Conservation (phyloP, 2,329 filamentous ascomycete genomes). For the Colletotrichum falcatum region DNA sequence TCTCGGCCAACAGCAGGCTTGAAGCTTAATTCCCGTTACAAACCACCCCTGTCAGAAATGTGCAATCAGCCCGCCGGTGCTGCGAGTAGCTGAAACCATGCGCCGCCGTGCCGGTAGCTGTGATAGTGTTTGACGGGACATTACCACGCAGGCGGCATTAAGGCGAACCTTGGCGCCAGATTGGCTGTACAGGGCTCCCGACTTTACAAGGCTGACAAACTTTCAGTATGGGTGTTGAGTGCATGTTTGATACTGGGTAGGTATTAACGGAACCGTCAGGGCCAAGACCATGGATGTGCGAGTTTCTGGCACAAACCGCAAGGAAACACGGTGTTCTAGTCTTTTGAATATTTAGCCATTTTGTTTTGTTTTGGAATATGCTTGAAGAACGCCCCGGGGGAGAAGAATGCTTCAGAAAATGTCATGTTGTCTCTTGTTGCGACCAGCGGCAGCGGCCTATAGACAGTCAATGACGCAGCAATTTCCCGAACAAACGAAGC, state of each 20-base stretch:
- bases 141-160: rapidly evolving
- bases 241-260: background rate
- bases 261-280: background rate
- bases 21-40: background rate
- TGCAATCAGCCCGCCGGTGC: background rate
- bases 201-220: background rate
- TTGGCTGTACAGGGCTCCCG: background rate
- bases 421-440: background rate
- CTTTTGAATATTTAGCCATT: background rate
- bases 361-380: background rate
- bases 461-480: background rate
- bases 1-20: background rate
- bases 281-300: background rate
- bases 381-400: background rate
- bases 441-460: background rate
- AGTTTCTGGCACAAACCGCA: background rate
- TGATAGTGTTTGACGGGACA: background rate
- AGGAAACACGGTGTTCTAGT: background rate
- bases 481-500: background rate
- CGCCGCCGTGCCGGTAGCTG: too few species aligned
- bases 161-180: background rate
- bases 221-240: background rate
- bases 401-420: background rate
- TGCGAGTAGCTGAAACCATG: background rate
- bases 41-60: background rate